A percentile compares a stretch with the other conserved stretches of the same genome.
These are phyloP conservation scores for Pyropia yezoensis DNA, from an alignment of 23 red algal species.

Conservation along the genomic window DNA sequence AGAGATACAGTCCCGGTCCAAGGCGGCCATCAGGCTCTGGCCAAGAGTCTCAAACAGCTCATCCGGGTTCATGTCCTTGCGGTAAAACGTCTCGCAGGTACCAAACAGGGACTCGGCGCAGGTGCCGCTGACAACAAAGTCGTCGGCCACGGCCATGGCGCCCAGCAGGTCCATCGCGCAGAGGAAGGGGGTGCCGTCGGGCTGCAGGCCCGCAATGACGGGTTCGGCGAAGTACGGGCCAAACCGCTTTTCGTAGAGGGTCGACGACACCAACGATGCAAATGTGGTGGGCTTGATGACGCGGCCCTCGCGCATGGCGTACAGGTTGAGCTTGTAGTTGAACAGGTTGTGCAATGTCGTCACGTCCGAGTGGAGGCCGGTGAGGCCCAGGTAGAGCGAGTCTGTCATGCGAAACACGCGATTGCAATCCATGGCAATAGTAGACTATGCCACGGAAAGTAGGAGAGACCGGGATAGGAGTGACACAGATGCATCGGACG, in stretches of 20 bases:
- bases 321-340: conserved; percentile 76
- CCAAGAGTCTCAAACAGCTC: conserved; percentile 89
- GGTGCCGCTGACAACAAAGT: conserved; percentile 88
- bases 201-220: conserved; percentile 85
- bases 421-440: conserved; percentile 76
- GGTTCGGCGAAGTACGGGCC: conserved; percentile 95
- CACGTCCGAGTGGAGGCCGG: conserved; percentile 82
- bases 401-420: conserved; percentile 86
- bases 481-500: no score
- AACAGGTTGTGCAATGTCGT: conserved; percentile 70
- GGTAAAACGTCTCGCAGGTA: conserved; percentile 97
- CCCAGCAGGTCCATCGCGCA: conserved; percentile 95
- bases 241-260: conserved; percentile 90
- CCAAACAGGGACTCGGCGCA: conserved; percentile 94
- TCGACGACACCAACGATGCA: conserved; percentile 73
- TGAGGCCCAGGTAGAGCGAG: conserved; percentile 83
- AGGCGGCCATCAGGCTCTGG: conserved; percentile 74
- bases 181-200: conserved; percentile 80
- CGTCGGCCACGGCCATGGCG: conserved; percentile 52
- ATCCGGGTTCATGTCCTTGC: conserved; percentile 61
- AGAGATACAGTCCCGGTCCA: conserved; percentile 95
- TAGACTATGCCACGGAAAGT: conserved; percentile 21
- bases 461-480: background rate
- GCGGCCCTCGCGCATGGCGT: conserved; percentile 85
- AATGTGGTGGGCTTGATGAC: conserved; percentile 80